Base-by-base conservation (phyloP, 768 basidiomycete genomes). In the Leccinellum luteum region DNA sequence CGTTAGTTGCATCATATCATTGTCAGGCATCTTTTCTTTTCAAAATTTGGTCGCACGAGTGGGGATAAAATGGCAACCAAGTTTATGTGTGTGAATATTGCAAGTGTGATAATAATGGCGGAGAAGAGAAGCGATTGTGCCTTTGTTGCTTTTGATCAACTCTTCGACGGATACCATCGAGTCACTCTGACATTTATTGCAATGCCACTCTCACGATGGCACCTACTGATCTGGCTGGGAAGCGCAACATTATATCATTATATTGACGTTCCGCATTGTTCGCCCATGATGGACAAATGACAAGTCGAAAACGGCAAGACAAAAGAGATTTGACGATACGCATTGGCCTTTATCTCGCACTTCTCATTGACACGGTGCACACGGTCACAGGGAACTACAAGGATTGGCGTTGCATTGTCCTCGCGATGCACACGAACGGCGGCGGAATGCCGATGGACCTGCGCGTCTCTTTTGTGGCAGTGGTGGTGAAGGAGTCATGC, bases 211-310 rank as follows among this genome's bases (percentile, higher is more conserved):
- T 6, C 28, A 41, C 34, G 9, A 44, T 57, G 57, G 47, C 53
- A 55, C 30, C 21, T 13, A 21, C 35, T 23, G 32, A 51, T 59
- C 57, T 51, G 41, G 13, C 7, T 1, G 49, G 34, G 32, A 60
- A 57, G 32, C 3, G 8, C 15, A 54, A 62, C n/a, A n/a, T n/a
- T n/a, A n/a, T n/a, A n/a, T n/a, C n/a, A n/a, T n/a, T 5, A n/a
- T 19, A 58, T 65, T 63, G 35, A 38, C 25, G 23, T 44, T 66
- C 67, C 60, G 68, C 67, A 69, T 69, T 69, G 68, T 70, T 59
- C 57, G 31, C 59, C 50, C 14, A n/a, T 28, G 34, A 44, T 52
- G 45, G 34, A 35, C 41, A 43, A 43, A 43, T 43, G 41, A 43
- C 41, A 21, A 13, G 19, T 43, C 41, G 1, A 43, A 43, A 43